phyloP scores from a whole-genome alignment of 495 filamentous ascomycete species.

The Amphirosellinia nigrospora region DNA sequence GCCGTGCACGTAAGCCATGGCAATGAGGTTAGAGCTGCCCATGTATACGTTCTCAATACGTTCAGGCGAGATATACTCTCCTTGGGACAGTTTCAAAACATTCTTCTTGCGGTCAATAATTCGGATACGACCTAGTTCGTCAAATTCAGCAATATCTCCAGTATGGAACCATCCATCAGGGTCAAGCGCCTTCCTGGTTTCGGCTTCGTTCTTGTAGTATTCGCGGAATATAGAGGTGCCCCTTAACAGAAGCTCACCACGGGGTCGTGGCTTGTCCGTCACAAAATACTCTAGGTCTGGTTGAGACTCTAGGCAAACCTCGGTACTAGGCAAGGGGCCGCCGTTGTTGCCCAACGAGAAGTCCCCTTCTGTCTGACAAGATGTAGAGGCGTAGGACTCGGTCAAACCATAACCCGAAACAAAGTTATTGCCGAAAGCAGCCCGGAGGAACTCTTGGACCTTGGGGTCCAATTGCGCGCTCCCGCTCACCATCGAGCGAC shows the following conservation, averaged over 20 bases:
- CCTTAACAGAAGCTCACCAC: slow-evolving; percentile 87
- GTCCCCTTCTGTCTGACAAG: slow-evolving; percentile 72
- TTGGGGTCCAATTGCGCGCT: slow-evolving; percentile 89
- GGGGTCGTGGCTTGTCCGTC: slow-evolving; percentile 90
- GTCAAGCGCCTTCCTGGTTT: slow-evolving; percentile 82
- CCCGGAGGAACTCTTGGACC: slow-evolving; percentile 86
- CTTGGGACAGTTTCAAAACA: slow-evolving; percentile 95
- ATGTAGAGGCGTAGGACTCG: slow-evolving; percentile 84
- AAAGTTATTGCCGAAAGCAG: slow-evolving; percentile 79
- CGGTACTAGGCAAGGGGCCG: slow-evolving; percentile 65
- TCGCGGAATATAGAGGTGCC: slow-evolving; percentile 78
- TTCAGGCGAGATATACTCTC: slow-evolving; percentile 97
- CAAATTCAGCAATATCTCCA: slow-evolving; percentile 85
- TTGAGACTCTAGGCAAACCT: slow-evolving; percentile 83
- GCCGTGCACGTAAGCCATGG: slow-evolving; percentile 88
- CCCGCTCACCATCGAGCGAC: slow-evolving; percentile 79
- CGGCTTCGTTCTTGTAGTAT: slow-evolving; percentile 87
- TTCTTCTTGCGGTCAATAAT: slow-evolving; percentile 99
- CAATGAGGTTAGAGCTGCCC: slow-evolving; percentile 75
- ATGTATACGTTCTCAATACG: slow-evolving; percentile 94
- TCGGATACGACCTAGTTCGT: slow-evolving; percentile 83
- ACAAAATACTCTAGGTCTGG: slow-evolving; percentile 95
- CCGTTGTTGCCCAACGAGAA: slow-evolving; percentile 84
- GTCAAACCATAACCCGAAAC: slow-evolving; percentile 93
- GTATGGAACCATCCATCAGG: slow-evolving; percentile 97